Percentiles rank a stretch among this genome's conserved stretches.
These are phyloP conservation scores for Phialophora verrucosa DNA, from an alignment of 2,329 filamentous ascomycete genomes.

Conservation along the genomic window DNA sequence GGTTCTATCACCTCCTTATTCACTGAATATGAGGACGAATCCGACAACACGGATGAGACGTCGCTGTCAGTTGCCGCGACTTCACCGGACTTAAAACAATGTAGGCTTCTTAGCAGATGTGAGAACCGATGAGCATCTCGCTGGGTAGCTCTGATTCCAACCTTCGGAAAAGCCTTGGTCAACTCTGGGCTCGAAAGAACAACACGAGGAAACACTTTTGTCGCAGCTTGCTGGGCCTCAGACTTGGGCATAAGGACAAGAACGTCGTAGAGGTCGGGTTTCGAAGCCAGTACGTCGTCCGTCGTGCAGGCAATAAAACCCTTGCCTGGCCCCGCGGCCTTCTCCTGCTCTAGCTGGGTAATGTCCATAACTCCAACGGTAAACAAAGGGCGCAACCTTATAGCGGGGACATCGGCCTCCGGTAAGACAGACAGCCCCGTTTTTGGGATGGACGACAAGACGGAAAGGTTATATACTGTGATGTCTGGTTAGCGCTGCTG, in stretches of 20 bases:
- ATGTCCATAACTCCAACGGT: slow-evolving; percentile 94
- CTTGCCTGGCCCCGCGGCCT: slow-evolving; percentile 50
- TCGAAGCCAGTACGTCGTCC: slow-evolving; percentile 87
- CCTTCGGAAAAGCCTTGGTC: slow-evolving; percentile 56
- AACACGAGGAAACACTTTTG: slow-evolving; percentile 76
- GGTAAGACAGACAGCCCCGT: slow-evolving; percentile 74
- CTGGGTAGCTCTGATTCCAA: slow-evolving; percentile 81
- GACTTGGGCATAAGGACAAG: slow-evolving; percentile 77
- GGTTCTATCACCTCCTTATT: slow-evolving; percentile 58
- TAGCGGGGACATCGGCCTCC: slow-evolving; percentile 63
- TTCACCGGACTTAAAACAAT: slow-evolving; percentile 30
- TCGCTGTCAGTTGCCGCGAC: slow-evolving; percentile 44
- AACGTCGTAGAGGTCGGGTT: slow-evolving; percentile 85
- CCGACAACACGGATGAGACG: slow-evolving; percentile 42
- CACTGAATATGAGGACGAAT: slow-evolving; percentile 50
- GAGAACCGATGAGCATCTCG: slow-evolving; percentile 83
- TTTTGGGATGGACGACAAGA: slow-evolving; percentile 84
- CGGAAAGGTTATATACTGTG: slow-evolving; percentile 89
- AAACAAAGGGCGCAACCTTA: slow-evolving; percentile 80
- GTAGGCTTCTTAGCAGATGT: slow-evolving; percentile 68
- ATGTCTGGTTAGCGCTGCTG: slow-evolving; percentile 10
- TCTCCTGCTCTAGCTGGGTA: slow-evolving; percentile 64
- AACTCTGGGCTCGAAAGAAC: slow-evolving; percentile 57
- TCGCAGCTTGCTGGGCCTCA: slow-evolving; percentile 59
- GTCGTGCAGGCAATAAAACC: slow-evolving; percentile 97